Base-by-base conservation (phyloP, 2,329 filamentous ascomycete species). In the Fusarium sp. region DNA sequence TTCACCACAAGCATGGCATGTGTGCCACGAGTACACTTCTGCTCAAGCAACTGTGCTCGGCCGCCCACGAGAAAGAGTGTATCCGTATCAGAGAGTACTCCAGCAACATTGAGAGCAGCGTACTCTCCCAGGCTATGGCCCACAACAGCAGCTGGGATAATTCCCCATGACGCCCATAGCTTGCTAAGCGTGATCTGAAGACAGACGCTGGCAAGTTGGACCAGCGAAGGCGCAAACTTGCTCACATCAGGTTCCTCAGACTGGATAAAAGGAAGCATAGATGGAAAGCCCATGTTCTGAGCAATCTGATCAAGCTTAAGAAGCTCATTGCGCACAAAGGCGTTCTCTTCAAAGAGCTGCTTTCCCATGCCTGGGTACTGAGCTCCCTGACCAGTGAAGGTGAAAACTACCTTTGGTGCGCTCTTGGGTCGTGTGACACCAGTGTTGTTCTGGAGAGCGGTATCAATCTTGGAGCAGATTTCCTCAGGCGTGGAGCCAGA, bases 11-110 rank as follows among this genome's bases (percentile, higher is more conserved):
- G 61, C 78, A 81, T 82, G 6, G 60, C 63, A 45, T 80, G 76
- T 1, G 63, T 76, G 3, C 76, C 72, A 0, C 61, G 47, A 4
- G 80, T 82, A 76, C 89, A 91, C 58, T 82, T 80, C 27, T 83
- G 76, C 63, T 86, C 81, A 10, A 90, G 79, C 15, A 90, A 75
- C 64, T 81, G 75, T 2, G 89, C 89, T 58, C 90, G 82, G 20
- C 78, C 72, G 10, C 89, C 89, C 7, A 91, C 88, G 0, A 92
- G 80, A 42, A 85, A 87, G 11, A 93, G 79, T 64, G 86, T 84
- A 69, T 91, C 88, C 33, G 80, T 81, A 17, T 83, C 84, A 1
- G 87, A 88, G 17, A 91, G 78, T n/a, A 90, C 87, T 23, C 87
- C 88, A 42, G 88, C 86, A 13, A 86, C 82, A 54, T 87, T 80